phyloP scores from a whole-genome alignment of 345 rosid genomes.

The Kernera saxatilis region DNA sequence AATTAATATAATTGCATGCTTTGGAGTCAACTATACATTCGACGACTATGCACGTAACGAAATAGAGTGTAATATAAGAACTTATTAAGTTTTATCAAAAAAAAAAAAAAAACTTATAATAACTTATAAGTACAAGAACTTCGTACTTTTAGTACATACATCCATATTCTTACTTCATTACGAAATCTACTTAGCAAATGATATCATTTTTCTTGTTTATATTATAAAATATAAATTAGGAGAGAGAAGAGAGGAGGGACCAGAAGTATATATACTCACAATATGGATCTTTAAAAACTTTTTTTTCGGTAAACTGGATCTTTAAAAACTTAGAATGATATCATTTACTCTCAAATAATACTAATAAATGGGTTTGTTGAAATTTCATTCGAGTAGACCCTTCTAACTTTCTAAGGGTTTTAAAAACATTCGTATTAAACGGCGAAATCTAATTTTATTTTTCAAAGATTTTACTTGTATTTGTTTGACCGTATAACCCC shows the following conservation, averaged over 20 bases:
- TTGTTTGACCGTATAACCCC: too few relatives aligned
- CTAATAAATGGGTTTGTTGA: slow-evolving; percentile 4
- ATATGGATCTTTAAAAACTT: not conserved
- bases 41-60: slow-evolving; percentile 10
- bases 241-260: slow-evolving; percentile 15
- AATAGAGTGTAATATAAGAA: not conserved
- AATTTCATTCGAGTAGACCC: slow-evolving; percentile 1
- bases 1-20: not conserved
- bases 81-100: too few relatives aligned
- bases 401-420: not conserved
- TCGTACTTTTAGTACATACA: slow-evolving; percentile 22
- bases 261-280: slow-evolving; percentile 6
- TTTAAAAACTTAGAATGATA: not conserved
- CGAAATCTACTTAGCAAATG: not conserved
- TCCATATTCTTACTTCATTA: not conserved
- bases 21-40: not conserved
- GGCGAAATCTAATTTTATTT: not conserved
- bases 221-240: not conserved
- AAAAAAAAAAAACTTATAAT: too few relatives aligned
- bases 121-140: slow-evolving; percentile 16
- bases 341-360: slow-evolving; percentile 8
- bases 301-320: not conserved
- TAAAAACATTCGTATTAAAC: not conserved
- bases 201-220: not conserved
- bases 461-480: not conserved